These are phyloP conservation scores for Tuber melanosporum DNA, from an alignment of 495 filamentous ascomycete genomes.

Conservation along the genomic window DNA sequence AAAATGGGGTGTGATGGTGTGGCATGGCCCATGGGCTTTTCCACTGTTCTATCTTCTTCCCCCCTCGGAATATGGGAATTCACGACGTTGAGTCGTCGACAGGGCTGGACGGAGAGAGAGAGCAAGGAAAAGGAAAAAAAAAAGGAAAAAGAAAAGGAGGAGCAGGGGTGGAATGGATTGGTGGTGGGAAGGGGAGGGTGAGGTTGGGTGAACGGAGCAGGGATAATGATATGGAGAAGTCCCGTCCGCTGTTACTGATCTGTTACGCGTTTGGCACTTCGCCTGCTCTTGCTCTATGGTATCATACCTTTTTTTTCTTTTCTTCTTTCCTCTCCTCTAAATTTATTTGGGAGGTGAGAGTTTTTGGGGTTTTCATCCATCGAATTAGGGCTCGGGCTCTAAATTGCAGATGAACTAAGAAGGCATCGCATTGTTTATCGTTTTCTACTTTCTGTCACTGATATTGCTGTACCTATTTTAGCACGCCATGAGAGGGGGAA, in stretches of 20 bases:
- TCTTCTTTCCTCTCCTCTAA: not conserved
- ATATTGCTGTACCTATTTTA: not conserved
- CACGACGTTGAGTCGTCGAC: conserved; percentile 8
- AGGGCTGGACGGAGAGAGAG: conserved; percentile 12
- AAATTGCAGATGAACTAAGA: not conserved
- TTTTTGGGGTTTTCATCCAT: not conserved
- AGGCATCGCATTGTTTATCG: not conserved
- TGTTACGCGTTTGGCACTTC: conserved; percentile 34
- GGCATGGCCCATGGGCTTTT: conserved; percentile 29
- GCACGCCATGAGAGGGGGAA: not conserved
- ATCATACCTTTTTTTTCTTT: conserved; percentile 1
- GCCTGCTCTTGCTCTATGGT: conserved; percentile 29
- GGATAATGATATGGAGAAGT: conserved; percentile 40
- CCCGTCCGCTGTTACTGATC: conserved; percentile 35
- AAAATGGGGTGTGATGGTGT: conserved; percentile 20
- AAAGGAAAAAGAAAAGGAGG: conserved; percentile 15
- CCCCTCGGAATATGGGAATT: conserved; percentile 32
- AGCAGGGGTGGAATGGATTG: conserved; percentile 33
- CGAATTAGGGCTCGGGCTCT: not conserved
- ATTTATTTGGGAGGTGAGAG: not conserved
- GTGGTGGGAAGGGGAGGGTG: conserved; percentile 11
- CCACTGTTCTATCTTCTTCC: conserved; percentile 14
- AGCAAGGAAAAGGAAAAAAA: not conserved
- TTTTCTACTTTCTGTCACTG: not conserved
- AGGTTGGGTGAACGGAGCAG: conserved; percentile 19